Evolutionary conservation across 73 alveolate genomes (phyloP).

Genomic region (Paramecium bursaria): DNA sequence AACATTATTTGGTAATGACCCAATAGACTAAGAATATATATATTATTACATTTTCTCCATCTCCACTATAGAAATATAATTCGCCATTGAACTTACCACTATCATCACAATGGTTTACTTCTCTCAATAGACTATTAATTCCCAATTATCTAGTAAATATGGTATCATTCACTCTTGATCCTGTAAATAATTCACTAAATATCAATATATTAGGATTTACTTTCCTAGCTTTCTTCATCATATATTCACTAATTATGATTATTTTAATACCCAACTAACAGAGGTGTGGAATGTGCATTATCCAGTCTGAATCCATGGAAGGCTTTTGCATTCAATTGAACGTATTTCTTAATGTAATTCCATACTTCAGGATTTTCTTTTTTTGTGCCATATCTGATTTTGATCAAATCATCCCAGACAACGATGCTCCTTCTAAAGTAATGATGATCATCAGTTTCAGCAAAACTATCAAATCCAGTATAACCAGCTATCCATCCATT

Average conservation of each 20-base stretch:
- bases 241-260: constrained; percentile 73
- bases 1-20: constrained; percentile 47
- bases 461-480: constrained; percentile 89
- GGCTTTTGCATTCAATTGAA: constrained; percentile 84
- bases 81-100: constrained; percentile 76
- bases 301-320: constrained; percentile 97
- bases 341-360: constrained; percentile 94
- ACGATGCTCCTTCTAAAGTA: constrained; percentile 92
- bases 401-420: constrained; percentile 96
- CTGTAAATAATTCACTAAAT: constrained; percentile 96
- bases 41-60: constrained; percentile 73
- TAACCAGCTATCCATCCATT: constrained; percentile 74
- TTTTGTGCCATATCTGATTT: constrained; percentile 92
- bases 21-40: too few species aligned
- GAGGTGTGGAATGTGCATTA: constrained; percentile 97
- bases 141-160: constrained; percentile 85
- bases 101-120: constrained; percentile 77
- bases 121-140: constrained; percentile 92
- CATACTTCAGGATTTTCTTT: constrained; percentile 88
- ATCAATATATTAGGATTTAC: constrained; percentile 89
- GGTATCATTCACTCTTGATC: constrained; percentile 86
- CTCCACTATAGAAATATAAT: constrained; percentile 71
- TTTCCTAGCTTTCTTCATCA: constrained; percentile 89
- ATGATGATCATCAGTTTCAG: constrained; percentile 88
- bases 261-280: constrained; percentile 42